A percentile compares a stretch with the other conserved stretches of the same genome.
Conservation (phyloP, 2,329 filamentous ascomycete species). For the Fusarium nodosum region DNA sequence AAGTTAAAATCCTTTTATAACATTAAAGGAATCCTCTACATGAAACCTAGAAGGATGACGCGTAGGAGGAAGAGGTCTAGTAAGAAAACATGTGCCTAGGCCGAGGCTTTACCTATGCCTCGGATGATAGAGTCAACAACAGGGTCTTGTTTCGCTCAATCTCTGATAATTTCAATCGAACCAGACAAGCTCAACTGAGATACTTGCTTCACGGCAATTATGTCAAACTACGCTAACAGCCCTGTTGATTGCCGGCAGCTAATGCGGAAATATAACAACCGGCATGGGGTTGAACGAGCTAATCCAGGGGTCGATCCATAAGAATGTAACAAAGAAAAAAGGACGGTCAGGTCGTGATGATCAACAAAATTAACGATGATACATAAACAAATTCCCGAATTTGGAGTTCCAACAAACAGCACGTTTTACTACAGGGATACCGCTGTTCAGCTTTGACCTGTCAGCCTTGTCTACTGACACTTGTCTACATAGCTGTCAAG, state of each 20-base stretch:
- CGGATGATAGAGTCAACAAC: no score
- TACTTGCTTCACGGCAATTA: neutral
- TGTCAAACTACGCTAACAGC: neutral
- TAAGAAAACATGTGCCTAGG: no score
- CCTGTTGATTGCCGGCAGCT: neutral
- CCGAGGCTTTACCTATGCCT: no score
- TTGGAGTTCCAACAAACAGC: neutral
- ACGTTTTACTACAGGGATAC: neutral
- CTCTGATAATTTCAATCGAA: neutral
- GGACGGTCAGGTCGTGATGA: neutral
- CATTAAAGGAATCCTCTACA: no score
- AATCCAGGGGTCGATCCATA: constrained; percentile 1
- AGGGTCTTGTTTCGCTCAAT: neutral
- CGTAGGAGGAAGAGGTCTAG: no score
- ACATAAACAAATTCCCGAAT: neutral
- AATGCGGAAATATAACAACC: neutral
- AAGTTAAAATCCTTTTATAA: no score
- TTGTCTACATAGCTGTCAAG: neutral
- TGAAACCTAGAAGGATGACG: no score
- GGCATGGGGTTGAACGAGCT: neutral
- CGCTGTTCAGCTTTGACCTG: neutral
- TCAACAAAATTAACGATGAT: neutral
- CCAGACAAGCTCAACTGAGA: neutral
- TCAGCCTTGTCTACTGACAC: neutral
- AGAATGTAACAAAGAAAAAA: neutral